Base-by-base conservation (phyloP, 169 alveolate genomes). In the Babesia ovata region DNA sequence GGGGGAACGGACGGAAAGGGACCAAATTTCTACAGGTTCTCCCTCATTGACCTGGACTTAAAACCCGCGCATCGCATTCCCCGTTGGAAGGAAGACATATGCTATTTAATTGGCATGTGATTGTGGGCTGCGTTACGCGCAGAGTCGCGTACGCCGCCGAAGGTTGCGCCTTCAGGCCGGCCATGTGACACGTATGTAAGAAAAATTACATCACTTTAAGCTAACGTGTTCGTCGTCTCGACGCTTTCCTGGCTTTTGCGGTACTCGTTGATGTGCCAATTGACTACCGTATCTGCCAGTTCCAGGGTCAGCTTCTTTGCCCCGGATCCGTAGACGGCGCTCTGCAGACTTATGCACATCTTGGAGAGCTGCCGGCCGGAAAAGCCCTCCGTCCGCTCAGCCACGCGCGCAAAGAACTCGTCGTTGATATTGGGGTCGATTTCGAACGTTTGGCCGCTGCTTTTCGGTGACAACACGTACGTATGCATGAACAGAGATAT, bases 291-390 rank as follows among this genome's bases (percentile, higher is more conserved):
- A 13, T 91, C 94, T 9, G 95, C 96, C 44, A 92, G 60, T 24
- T 90, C 95, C 22, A 71, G 67, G 17, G 95, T 91, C 19, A 92
- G 86, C 42, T 71, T 73, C 56, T 71, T 77, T 8, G 88, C 77
- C 4, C 95, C 95, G 0, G 93, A 83, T 26, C 96, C 96, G 52
- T 79, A 84, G 0, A 88, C 91, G 0, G 93, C 92, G n/a, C 93
- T 84, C 70, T 92, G 93, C 90, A 88, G 50, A 21, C 93, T 86
- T 42, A 90, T 66, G 57, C 86, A 79, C 70, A 92, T 87, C 85
- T 97, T 97, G 36, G 95, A 92, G 39, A 97, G 92, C 65, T 97
- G 98, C 84, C 99, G 91, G 21, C 99, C 99, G 13, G 99, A 96
- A 71, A 97, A 95, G 11, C 98, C 97, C 44, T 94, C 93, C 11